Percentiles rank a stretch among this genome's conserved stretches.
phyloP scores from a whole-genome alignment of 192 early-diverging fungal species.

The Thamnidium elegans region DNA sequence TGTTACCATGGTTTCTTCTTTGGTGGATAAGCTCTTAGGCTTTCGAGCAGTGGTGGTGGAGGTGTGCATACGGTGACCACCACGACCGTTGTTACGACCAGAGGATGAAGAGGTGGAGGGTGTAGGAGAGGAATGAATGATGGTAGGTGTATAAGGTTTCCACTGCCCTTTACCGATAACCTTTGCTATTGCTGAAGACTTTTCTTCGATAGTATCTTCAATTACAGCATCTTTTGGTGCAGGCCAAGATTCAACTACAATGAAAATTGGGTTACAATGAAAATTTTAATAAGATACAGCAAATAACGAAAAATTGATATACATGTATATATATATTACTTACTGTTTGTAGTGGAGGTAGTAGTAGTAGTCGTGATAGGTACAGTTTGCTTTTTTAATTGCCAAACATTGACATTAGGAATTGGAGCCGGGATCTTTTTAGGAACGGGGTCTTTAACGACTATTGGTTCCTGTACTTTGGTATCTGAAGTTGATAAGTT shows the following conservation, averaged over 20 bases:
- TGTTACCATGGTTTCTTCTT: neutral
- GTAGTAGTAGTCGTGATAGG: too few relatives aligned
- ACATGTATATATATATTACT: slow-evolving; percentile 1
- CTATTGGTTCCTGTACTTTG: too few relatives aligned
- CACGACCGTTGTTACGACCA: too few relatives aligned
- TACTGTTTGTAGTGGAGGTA: neutral
- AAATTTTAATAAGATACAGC: too few relatives aligned
- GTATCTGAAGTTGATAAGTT: too few relatives aligned
- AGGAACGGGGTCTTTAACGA: neutral
- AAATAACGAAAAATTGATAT: too few relatives aligned
- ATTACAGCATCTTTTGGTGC: slow-evolving; percentile 29
- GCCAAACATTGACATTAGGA: slow-evolving; percentile 37
- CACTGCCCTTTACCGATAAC: slow-evolving; percentile 51
- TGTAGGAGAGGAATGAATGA: slow-evolving; percentile 51
- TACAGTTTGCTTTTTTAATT: slow-evolving; percentile 22
- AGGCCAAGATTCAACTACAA: slow-evolving; percentile 29
- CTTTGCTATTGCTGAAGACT: slow-evolving; percentile 21
- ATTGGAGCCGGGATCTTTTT: slow-evolving; percentile 32
- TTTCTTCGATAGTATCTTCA: slow-evolving; percentile 15
- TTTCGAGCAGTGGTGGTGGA: neutral
- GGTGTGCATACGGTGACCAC: neutral
- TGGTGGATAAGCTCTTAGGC: neutral
- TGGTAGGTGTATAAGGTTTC: slow-evolving; percentile 48
- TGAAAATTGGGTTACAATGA: too few relatives aligned
- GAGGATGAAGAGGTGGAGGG: slow-evolving; percentile 8